phyloP scores from a whole-genome alignment of 805 yeast genomes.

The Jamesozyma hellenica region DNA sequence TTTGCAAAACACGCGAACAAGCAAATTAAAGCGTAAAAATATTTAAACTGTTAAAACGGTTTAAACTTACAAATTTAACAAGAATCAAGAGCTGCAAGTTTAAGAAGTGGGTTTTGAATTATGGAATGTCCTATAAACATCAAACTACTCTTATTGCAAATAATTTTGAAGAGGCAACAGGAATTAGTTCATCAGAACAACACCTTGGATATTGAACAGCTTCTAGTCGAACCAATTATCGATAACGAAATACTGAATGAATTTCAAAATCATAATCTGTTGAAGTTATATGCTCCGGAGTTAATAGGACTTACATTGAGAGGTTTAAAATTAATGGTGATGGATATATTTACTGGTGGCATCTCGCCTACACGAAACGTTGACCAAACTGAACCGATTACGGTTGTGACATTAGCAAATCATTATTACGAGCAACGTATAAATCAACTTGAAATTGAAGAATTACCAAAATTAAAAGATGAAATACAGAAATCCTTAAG shows the following conservation, averaged over 20 bases:
- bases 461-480: slow-evolving; percentile 16
- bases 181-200: slow-evolving; percentile 14
- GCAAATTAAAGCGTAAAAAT: too few relatives aligned
- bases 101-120: too few relatives aligned
- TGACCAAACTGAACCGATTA: slow-evolving; percentile 5
- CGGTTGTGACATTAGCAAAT: slow-evolving; percentile 22
- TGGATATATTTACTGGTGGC: slow-evolving; percentile 16
- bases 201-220: slow-evolving; percentile 8
- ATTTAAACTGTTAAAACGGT: too few relatives aligned
- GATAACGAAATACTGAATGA: slow-evolving; percentile 15
- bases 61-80: too few relatives aligned
- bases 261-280: slow-evolving; percentile 19
- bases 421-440: slow-evolving; percentile 20
- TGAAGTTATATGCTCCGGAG: slow-evolving; percentile 20
- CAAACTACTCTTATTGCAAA: slow-evolving; percentile 21
- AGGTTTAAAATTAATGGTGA: slow-evolving; percentile 13
- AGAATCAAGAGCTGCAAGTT: too few relatives aligned
- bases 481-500: slow-evolving; percentile 5
- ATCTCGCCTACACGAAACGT: slow-evolving; percentile 2
- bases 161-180: slow-evolving; percentile 23
- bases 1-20: too few relatives aligned
- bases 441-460: slow-evolving; percentile 12
- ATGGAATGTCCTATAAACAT: slow-evolving; percentile 16
- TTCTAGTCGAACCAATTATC: slow-evolving; percentile 20
- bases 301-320: slow-evolving; percentile 14